Base-by-base conservation (phyloP, 2,329 filamentous ascomycete genomes). In the Hysterium pulicare region DNA sequence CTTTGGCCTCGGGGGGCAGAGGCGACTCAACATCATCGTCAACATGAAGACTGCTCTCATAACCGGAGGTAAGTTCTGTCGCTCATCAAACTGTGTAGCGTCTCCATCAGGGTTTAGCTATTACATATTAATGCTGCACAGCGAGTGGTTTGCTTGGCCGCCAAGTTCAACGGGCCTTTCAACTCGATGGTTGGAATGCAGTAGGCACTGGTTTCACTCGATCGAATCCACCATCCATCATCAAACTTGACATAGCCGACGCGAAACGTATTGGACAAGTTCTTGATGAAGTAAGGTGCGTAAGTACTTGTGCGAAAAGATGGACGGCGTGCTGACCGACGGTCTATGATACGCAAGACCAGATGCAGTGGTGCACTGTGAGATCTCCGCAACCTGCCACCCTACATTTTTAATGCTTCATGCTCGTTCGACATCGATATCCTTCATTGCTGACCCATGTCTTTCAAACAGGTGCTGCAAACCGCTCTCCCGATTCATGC, bases 401-500 rank as follows among this genome's bases (percentile, higher is more conserved):
- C 9, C 37, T 15, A n/a, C n/a, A n/a, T n/a, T n/a, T n/a, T n/a
- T n/a, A 19, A 31, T 28, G 9, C 20, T 23, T 9, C 13, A 21
- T 26, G 20, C 33, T 23, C 7, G 5, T 23, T 33, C 5, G 5
- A 34, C n/a, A 32, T 31, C 21, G 13, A 15, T 15, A 36, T 13
- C 34, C 13, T 11, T 22, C 23, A 17, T 33, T 15, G 23, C 32
- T 33, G 15, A 28, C 40, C 26, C 15, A 46, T 19, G 3, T 31
- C 38, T 15, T 31, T n/a, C 23, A 34, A 30, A 19, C 49, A 90
- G 86, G 86, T 61, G 90, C 90, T 31, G 90, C 90, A 34, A 90
- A 95, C 66, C 82, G 88, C 48, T 94, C 85, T 58, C 90, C 90
- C 2, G 90, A 95, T 67, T 85, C 86, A 61, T 91, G 90, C 59